Percentiles rank a stretch among this genome's conserved stretches.
Conservation (phyloP, 306 rosid species). For the Comarum palustre region DNA sequence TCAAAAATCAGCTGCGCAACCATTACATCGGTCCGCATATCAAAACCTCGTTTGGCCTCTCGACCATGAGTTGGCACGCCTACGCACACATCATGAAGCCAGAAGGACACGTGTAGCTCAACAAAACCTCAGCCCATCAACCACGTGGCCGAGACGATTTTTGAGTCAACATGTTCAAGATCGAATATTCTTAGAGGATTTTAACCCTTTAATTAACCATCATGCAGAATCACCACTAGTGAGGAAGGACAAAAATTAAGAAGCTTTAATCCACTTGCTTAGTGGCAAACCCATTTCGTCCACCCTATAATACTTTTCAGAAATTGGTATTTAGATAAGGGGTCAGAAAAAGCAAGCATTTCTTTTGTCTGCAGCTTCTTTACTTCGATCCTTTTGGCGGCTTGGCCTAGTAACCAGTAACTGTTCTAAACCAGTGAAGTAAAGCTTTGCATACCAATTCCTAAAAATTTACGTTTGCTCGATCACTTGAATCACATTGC, state of each 20-base stretch:
- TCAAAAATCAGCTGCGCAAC: too few species aligned
- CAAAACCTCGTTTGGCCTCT: too few species aligned
- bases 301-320: constrained; percentile 8
- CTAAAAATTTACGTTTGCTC: neutral
- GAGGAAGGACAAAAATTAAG: constrained; percentile 6
- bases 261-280: constrained; percentile 23
- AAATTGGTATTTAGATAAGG: neutral
- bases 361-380: neutral
- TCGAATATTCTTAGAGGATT: constrained; percentile 11
- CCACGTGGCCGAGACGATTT: too few species aligned
- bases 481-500: neutral
- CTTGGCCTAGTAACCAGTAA: neutral
- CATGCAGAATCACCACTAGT: constrained; percentile 23
- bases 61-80: too few species aligned
- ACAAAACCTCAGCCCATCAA: too few species aligned
- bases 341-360: neutral
- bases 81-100: too few species aligned
- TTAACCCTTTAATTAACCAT: constrained; percentile 19
- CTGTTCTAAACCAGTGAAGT: neutral
- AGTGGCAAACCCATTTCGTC: constrained; percentile 25
- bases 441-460: neutral
- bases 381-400: neutral
- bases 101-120: too few species aligned
- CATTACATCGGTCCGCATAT: too few species aligned
- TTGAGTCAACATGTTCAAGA: neutral